Evolutionary conservation across 176 grass and related monocot species (phyloP), one percentile per base, ranked within the genome.

Genomic region (Zoysia japonica): DNA sequence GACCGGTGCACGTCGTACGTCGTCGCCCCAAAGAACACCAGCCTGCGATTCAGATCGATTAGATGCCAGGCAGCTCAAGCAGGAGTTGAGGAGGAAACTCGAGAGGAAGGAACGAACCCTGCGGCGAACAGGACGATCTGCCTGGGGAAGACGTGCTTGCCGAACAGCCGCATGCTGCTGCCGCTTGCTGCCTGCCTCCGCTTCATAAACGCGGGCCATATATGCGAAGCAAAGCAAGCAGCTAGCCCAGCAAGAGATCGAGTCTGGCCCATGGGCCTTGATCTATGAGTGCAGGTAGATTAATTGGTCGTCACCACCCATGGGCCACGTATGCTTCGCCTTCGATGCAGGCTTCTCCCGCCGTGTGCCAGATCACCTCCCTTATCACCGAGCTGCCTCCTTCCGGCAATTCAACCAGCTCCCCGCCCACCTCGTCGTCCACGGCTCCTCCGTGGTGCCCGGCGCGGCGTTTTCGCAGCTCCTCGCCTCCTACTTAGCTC

Each of bases 1-100:
- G 95, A 92, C 41, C 92, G 83, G 87, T 94, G 95, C 65, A 98
- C 95, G 65, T 98, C 95, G 72, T 92, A 98, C 4, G 87, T 94
- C 15, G 89, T 92, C 28, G 89, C 92, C 71, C 83, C 92, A 1
- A 97, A 83, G 74, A 94, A 90, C n/a, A 89, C 65, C 43, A 90
- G 48, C 70, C 89, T 97, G 80, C 67, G 11, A 42, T 8, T 51
- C 20, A 28, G 8, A 16, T 7, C 15, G 0, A 11, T 11, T 20
- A 61, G 20, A 35, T 11, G 36, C 59, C n/a, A 60, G 6, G n/a
- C 0, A 9, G 6, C 6, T 8, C 55, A 57, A 19, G 17, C 55
- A 19, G 55, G 17, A 17, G 10, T 57, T 6, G 6, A 19, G 2
- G 56, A 51, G 3, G 48, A 16, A 4, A 65, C 69, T 62, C 41